Conservation (phyloP, 176 grass and related monocot genomes). For the Zea mays region DNA sequence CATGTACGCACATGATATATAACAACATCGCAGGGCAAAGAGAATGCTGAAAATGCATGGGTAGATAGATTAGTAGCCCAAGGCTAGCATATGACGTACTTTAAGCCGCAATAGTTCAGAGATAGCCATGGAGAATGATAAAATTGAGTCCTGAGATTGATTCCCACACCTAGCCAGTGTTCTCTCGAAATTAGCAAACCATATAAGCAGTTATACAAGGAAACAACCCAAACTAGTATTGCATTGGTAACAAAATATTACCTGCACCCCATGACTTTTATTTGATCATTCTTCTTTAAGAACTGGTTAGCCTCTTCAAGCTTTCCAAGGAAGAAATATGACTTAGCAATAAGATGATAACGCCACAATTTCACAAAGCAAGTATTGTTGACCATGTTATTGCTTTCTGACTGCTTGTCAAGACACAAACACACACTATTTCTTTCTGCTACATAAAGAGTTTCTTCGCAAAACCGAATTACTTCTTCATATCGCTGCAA, state of each 20-base stretch:
- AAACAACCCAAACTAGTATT: constrained; percentile 27
- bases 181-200: constrained; percentile 37
- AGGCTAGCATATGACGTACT: constrained; percentile 38
- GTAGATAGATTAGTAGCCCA: background rate
- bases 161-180: constrained; percentile 43
- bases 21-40: constrained; percentile 1
- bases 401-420: constrained; percentile 34
- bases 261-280: constrained; percentile 37
- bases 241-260: constrained; percentile 31
- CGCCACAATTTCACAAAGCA: constrained; percentile 54
- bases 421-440: constrained; percentile 41
- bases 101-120: constrained; percentile 68
- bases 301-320: constrained; percentile 66
- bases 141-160: constrained; percentile 52
- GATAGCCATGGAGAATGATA: constrained; percentile 43
- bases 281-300: constrained; percentile 55
- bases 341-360: constrained; percentile 65
- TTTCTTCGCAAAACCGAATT: constrained; percentile 68
- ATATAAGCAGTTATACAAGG: background rate
- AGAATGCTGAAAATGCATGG: constrained; percentile 27
- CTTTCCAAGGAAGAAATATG: constrained; percentile 79
- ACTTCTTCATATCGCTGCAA: constrained; percentile 70
- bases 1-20: constrained; percentile 24
- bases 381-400: constrained; percentile 25
- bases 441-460: constrained; percentile 51